phyloP scores from a whole-genome alignment of 2,329 filamentous ascomycete genomes.

The Fusarium austroafricanum region DNA sequence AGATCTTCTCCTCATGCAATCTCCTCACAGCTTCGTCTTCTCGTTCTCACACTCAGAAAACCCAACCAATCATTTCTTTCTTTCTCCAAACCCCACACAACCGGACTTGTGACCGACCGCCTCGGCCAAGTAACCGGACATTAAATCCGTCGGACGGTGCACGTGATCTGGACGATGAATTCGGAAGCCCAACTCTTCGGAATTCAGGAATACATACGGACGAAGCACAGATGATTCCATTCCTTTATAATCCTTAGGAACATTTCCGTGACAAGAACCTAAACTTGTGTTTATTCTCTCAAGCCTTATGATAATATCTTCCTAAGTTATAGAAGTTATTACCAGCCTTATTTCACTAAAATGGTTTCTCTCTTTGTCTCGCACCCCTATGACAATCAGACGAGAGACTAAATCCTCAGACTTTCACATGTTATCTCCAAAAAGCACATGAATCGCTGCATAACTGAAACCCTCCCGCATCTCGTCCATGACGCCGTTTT shows the following conservation, averaged over 20 bases:
- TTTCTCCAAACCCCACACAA: slow-evolving; percentile 34
- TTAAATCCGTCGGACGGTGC: neutral
- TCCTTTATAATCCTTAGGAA: too few species aligned
- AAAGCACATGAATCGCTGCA: slow-evolving; percentile 30
- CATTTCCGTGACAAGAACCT: too few species aligned
- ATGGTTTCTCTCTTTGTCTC: too few species aligned
- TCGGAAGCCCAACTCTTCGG: too few species aligned
- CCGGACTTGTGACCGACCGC: slow-evolving; percentile 39
- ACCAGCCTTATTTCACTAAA: too few species aligned
- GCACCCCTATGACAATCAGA: too few species aligned
- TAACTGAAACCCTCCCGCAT: slow-evolving; percentile 22
- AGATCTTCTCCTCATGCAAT: slow-evolving; percentile 7
- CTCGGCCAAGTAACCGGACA: slow-evolving; percentile 35
- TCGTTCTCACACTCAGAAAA: neutral
- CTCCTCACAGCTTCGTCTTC: neutral
- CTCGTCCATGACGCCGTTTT: neutral
- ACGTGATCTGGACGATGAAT: slow-evolving; percentile 32
- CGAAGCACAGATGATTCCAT: neutral
- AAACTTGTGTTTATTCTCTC: too few species aligned
- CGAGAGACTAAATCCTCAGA: too few species aligned
- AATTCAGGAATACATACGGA: too few species aligned
- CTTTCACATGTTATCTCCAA: slow-evolving; percentile 32
- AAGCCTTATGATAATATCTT: too few species aligned
- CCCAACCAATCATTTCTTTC: slow-evolving; percentile 17
- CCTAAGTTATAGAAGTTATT: too few species aligned